Evolutionary conservation across 2,329 filamentous ascomycete species (phyloP), one percentile per base, ranked within the genome.

Genomic region (Myriosclerotinia scirpicola): DNA sequence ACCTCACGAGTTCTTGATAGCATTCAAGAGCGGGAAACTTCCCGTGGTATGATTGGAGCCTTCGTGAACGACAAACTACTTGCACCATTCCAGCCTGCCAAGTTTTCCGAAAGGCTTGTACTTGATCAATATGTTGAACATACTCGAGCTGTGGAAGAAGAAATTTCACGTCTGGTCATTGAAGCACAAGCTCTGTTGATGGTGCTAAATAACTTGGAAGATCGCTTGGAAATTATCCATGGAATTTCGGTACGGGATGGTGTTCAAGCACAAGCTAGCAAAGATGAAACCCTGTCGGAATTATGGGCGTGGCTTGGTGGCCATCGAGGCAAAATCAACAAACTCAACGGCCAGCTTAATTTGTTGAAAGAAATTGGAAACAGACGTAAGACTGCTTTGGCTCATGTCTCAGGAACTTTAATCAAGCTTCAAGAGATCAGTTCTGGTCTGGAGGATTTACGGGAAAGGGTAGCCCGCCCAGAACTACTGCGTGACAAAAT

Each of bases 221-320:
- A 87, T 68, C 84, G 89, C 54, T 83, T 96, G 0, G 83, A 85
- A 46, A 80, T 87, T 26, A 93, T 96, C 71, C 84, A 89, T 72
- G 85, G 85, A 26, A 87, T 93, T 65, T 85, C 88, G 2, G 83
- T 85, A 22, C 85, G 85, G 68, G 89, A 90, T 69, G 84, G 86
- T 55, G 79, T 85, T 64, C 82, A 81, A 63, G 82, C 89, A 36
- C 80, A 84, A 59, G 82, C 81, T 17, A 81, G 84, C 66, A 86
- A 86, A 53, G 86, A 88, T 66, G 85, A 91, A 67, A 82, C 92
- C 3, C 82, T 93, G 65, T 86, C 85, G 68, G 83, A 84, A 17
- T 80, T 95, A 11, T 93, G 91, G 89, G 90, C 88, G 0, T 84
- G 89, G 68, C 81, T 95, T 17, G 91, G 91, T 55, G 89, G 84